These are phyloP conservation scores for Yamadazyma friedrichii DNA, from an alignment of 1,139 yeast genomes.

Conservation along the genomic window DNA sequence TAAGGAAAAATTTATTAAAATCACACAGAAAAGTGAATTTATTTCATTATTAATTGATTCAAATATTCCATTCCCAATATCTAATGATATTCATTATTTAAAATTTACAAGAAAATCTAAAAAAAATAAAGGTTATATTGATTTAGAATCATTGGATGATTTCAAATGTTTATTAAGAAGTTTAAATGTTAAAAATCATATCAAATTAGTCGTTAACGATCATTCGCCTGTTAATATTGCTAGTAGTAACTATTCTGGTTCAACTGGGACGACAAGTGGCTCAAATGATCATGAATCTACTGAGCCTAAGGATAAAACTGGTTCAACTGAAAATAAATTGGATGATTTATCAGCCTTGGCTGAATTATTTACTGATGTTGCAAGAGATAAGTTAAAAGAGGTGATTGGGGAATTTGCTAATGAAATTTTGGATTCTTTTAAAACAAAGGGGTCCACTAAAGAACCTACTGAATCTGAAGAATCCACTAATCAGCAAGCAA, in stretches of 20 bases:
- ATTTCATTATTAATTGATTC: constrained; percentile 7
- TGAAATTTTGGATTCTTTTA: constrained; percentile 11
- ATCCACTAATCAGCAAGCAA: background rate
- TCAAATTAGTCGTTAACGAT: constrained; percentile 21
- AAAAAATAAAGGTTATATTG: constrained; percentile 40
- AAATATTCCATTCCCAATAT: constrained; percentile 11
- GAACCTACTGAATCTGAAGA: background rate
- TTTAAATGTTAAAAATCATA: constrained; percentile 41
- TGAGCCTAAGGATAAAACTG: background rate
- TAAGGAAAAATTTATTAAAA: constrained; percentile 5
- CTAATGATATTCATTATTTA: constrained; percentile 4
- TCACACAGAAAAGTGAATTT: constrained; percentile 11
- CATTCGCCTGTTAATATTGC: constrained; percentile 1
- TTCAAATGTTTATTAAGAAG: constrained; percentile 48
- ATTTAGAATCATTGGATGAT: constrained; percentile 38
- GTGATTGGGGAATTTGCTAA: constrained; percentile 13
- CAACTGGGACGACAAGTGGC: background rate
- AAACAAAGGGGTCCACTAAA: background rate
- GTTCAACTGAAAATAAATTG: constrained; percentile 1
- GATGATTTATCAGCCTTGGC: constrained; percentile 13
- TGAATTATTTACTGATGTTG: constrained; percentile 15
- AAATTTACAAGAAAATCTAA: constrained; percentile 39
- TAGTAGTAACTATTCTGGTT: background rate
- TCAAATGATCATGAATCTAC: background rate
- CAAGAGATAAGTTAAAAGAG: constrained; percentile 15